Evolutionary conservation across 208 protist species (phyloP).

Genomic region (Kentomonas sorsogonicus): DNA sequence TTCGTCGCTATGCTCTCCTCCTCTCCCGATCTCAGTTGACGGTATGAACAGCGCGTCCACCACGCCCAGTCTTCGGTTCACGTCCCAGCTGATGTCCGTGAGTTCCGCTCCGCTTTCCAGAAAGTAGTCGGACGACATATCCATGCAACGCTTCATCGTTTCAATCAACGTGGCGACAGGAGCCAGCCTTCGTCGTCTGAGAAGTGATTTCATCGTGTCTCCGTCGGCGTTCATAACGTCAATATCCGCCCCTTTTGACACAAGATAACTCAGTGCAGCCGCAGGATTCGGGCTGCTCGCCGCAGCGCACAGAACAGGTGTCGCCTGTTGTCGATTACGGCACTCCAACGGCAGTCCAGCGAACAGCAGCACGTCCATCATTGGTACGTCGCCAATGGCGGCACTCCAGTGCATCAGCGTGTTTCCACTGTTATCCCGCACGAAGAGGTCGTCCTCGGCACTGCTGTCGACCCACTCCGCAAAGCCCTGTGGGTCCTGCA

Average conservation of each 20-base stretch:
- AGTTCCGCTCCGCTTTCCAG: too few relatives aligned
- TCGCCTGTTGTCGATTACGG: conserved; percentile 36
- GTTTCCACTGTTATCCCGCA: conserved; percentile 43
- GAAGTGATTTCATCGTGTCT: conserved; percentile 28
- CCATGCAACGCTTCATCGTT: too few relatives aligned
- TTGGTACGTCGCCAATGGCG: conserved; percentile 29
- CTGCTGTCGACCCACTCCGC: too few relatives aligned
- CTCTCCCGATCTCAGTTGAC: too few relatives aligned
- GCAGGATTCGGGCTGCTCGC: conserved; percentile 30
- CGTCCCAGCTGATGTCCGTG: too few relatives aligned
- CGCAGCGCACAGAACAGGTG: conserved; percentile 55
- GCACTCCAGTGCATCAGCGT: conserved; percentile 71
- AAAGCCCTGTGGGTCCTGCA: too few relatives aligned
- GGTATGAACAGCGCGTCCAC: too few relatives aligned
- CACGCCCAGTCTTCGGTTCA: too few relatives aligned
- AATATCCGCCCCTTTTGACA: conserved; percentile 45
- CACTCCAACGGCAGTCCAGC: conserved; percentile 29
- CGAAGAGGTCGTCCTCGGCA: conserved; percentile 40
- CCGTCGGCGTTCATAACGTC: conserved; percentile 13
- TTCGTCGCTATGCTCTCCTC: too few relatives aligned
- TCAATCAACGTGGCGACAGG: conserved; percentile 10
- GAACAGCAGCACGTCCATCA: conserved; percentile 29
- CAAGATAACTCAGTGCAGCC: conserved; percentile 29
- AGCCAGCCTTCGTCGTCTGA: conserved; percentile 17
- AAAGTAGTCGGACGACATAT: too few relatives aligned